These are phyloP conservation scores for Ceratorhiza oryzae-sativae DNA, from an alignment of 1,284 basidiomycete genomes.

Conservation along the genomic window DNA sequence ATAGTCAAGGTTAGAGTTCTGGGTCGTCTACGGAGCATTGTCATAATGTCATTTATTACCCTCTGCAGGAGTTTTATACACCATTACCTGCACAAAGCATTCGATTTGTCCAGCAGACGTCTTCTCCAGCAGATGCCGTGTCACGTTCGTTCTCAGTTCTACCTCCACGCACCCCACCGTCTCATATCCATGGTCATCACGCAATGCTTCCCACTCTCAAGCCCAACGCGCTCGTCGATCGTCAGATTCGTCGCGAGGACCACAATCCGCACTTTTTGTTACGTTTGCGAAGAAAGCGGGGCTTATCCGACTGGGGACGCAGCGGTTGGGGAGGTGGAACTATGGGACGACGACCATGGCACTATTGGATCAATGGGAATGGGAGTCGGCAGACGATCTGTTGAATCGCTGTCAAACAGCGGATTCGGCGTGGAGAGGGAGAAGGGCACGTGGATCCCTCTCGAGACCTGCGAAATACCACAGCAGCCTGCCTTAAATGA, in stretches of 20 bases:
- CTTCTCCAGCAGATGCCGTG: constrained; percentile 18
- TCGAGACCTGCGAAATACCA: constrained; percentile 23
- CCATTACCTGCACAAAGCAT: constrained; percentile 68
- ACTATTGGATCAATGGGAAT: background rate
- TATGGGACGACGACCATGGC: constrained; percentile 58
- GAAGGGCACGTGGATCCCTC: constrained; percentile 12
- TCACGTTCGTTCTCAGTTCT: constrained; percentile 28
- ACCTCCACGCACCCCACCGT: background rate
- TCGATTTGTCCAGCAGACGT: constrained; percentile 69
- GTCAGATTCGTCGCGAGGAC: constrained; percentile 53
- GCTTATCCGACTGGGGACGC: constrained; percentile 79
- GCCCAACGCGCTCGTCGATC: constrained; percentile 51
- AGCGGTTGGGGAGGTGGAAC: constrained; percentile 75
- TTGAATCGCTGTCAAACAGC: constrained; percentile 14
- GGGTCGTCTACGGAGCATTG: constrained; percentile 2
- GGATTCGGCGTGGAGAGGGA: constrained; percentile 26
- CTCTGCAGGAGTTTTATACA: constrained; percentile 75
- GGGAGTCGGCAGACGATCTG: constrained; percentile 12
- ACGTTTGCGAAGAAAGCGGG: constrained; percentile 83
- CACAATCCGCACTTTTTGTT: constrained; percentile 76
- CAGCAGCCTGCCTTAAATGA: background rate
- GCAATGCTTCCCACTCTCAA: constrained; percentile 48
- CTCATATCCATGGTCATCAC: constrained; percentile 50
- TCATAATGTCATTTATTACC: constrained; percentile 13
- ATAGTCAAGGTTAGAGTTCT: constrained; percentile 68